phyloP scores from a whole-genome alignment of 768 basidiomycete species.

The Hortiboletus campestris region DNA sequence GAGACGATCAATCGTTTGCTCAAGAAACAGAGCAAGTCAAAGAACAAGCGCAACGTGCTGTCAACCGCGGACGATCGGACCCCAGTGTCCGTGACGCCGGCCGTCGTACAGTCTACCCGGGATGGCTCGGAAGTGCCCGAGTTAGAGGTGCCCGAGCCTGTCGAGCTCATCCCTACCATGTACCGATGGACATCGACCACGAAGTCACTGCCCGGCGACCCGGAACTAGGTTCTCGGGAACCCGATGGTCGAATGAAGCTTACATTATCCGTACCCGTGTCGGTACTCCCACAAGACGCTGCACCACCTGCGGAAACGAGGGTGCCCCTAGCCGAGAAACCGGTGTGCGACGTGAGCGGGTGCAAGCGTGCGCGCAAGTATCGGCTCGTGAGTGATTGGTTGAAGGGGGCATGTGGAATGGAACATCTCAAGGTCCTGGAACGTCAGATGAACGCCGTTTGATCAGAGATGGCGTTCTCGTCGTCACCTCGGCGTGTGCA shows the following conservation, averaged over 20 bases:
- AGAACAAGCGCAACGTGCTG: conserved; percentile 53
- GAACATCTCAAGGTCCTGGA: conserved; percentile 60
- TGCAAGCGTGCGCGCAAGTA: conserved; percentile 60
- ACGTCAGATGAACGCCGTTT: conserved; percentile 10
- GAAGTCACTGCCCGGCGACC: conserved; percentile 21
- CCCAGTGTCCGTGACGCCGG: conserved; percentile 30
- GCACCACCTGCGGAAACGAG: conserved; percentile 7
- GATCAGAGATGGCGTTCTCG: neutral
- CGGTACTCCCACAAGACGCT: conserved; percentile 20
- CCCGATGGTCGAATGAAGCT: conserved; percentile 37
- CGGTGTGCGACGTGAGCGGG: conserved; percentile 55
- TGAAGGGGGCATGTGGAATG: conserved; percentile 62
- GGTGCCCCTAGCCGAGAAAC: conserved; percentile 6
- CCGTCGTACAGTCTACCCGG: conserved; percentile 24
- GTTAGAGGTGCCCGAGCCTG: conserved; percentile 42
- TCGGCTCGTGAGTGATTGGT: conserved; percentile 61
- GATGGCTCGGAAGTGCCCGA: conserved; percentile 35
- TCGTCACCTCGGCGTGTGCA: neutral
- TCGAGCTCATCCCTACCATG: conserved; percentile 49
- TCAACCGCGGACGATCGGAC: conserved; percentile 49
- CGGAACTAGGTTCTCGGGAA: conserved; percentile 4
- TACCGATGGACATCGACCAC: conserved; percentile 33
- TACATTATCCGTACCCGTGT: conserved; percentile 53
- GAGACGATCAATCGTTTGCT: conserved; percentile 89
- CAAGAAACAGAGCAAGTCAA: conserved; percentile 76